Conservation (phyloP, 1,284 basidiomycete genomes). For the Trichosporon sp. region DNA sequence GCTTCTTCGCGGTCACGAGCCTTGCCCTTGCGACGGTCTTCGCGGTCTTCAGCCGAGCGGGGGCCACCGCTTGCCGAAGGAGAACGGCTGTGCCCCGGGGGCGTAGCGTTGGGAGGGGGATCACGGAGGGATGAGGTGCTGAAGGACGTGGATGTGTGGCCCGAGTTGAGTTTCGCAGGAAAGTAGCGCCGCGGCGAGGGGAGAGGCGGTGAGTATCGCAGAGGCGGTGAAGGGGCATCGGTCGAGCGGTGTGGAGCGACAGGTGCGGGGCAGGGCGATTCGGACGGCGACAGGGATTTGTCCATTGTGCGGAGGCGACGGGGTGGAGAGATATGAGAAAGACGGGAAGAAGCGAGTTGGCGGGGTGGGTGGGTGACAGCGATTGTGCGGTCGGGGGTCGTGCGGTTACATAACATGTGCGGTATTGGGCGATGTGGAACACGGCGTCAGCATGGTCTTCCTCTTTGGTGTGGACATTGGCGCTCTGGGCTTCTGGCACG, state of each 20-base stretch:
- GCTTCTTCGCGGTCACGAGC: slow-evolving; percentile 20
- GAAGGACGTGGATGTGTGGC: slow-evolving; percentile 9
- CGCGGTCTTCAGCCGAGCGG: slow-evolving; percentile 12
- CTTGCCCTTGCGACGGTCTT: slow-evolving; percentile 20
- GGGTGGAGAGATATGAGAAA: background rate
- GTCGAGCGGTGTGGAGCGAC: background rate
- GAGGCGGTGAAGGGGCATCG: background rate
- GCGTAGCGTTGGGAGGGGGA: slow-evolving; percentile 28
- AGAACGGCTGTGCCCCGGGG: slow-evolving; percentile 25
- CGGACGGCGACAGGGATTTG: background rate
- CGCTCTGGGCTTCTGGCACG: background rate
- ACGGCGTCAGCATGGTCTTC: background rate
- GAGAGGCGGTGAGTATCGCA: background rate
- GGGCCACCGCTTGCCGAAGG: slow-evolving; percentile 12
- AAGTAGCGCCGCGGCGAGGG: background rate
- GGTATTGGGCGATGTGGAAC: background rate
- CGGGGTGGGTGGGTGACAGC: background rate
- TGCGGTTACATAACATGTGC: background rate
- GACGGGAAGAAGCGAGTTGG: background rate
- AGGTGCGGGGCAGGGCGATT: background rate
- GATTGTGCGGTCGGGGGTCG: background rate
- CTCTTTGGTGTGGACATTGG: background rate
- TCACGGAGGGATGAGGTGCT: slow-evolving; percentile 36
- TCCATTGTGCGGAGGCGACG: background rate
- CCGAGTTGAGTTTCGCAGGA: background rate